phyloP scores from a whole-genome alignment of 2,329 filamentous ascomycete species.

The Microsporum ferrugineum region DNA sequence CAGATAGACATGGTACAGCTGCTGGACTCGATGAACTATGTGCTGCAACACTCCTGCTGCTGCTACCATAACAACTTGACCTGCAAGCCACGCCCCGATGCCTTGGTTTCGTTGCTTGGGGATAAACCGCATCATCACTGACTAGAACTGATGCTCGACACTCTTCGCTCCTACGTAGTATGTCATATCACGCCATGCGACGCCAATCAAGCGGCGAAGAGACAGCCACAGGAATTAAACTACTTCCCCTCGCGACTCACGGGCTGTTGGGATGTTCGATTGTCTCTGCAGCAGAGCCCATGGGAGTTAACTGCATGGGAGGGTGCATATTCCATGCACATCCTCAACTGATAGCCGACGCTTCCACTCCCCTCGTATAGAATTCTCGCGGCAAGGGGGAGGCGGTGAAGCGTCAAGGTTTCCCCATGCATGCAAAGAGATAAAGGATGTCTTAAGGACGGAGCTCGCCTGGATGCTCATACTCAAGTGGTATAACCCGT shows the following conservation, averaged over 20 bases:
- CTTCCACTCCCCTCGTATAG: not conserved
- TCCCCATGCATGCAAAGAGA: not conserved
- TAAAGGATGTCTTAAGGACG: not conserved
- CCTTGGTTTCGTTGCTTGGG: not conserved
- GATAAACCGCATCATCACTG: no score
- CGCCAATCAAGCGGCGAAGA: not conserved
- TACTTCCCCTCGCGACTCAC: not conserved
- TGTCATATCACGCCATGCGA: not conserved
- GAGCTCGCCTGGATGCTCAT: not conserved
- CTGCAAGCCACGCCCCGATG: not conserved
- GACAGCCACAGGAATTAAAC: not conserved
- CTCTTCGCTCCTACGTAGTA: not conserved
- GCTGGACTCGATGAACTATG: no score
- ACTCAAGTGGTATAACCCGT: no score
- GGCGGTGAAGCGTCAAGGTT: not conserved
- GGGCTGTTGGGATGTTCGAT: no score
- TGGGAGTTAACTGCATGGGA: no score
- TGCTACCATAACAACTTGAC: not conserved
- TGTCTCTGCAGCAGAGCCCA: no score
- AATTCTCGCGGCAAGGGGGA: not conserved
- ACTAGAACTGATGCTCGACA: no score
- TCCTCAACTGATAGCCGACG: not conserved
- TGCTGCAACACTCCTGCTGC: not conserved
- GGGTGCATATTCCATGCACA: no score
- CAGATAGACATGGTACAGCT: not conserved